These are phyloP conservation scores for Emiliania huxleyi DNA, from an alignment of 78 protist genomes.

Conservation along the genomic window DNA sequence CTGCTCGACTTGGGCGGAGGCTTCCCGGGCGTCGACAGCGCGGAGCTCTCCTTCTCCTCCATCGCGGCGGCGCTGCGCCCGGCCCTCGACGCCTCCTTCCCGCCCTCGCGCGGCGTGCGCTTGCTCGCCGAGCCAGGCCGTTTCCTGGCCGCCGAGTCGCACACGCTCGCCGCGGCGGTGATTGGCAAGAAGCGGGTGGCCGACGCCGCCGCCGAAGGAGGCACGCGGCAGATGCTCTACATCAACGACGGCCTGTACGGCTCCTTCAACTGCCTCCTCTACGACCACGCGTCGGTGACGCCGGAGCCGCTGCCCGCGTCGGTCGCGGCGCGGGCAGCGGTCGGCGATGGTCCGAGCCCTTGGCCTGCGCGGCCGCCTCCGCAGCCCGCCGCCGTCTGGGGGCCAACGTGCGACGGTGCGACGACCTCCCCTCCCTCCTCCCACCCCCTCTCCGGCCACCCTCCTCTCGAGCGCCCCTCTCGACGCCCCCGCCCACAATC, in stretches of 20 bases:
- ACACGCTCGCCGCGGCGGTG: constrained; percentile 79
- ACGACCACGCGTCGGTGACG: constrained; percentile 88
- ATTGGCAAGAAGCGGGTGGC: constrained; percentile 49
- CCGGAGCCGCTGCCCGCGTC: too few relatives aligned
- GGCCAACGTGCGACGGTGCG: too few relatives aligned
- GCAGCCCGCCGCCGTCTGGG: too few relatives aligned
- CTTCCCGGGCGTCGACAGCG: constrained; percentile 82
- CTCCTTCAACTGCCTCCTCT: constrained; percentile 90
- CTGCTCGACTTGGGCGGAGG: constrained; percentile 97
- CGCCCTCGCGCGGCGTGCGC: constrained; percentile 56
- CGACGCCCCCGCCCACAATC: too few relatives aligned
- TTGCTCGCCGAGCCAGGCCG: constrained; percentile 97
- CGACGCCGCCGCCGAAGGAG: background rate
- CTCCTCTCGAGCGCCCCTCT: too few relatives aligned
- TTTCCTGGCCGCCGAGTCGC: constrained; percentile 70
- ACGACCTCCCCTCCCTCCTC: too few relatives aligned
- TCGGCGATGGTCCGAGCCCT: too few relatives aligned
- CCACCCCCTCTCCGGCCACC: too few relatives aligned
- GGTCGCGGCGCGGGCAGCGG: too few relatives aligned
- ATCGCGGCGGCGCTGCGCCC: constrained; percentile 64
- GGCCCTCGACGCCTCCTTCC: constrained; percentile 76
- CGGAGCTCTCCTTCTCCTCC: constrained; percentile 61
- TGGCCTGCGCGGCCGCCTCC: too few relatives aligned
- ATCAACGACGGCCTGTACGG: constrained; percentile 92
- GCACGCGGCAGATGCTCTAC: constrained; percentile 60